A percentile compares a stretch with the other conserved stretches of the same genome.
These are phyloP conservation scores for Persicaria tinctoria DNA, from an alignment of 148 eudicot genomes.

Conservation along the genomic window DNA sequence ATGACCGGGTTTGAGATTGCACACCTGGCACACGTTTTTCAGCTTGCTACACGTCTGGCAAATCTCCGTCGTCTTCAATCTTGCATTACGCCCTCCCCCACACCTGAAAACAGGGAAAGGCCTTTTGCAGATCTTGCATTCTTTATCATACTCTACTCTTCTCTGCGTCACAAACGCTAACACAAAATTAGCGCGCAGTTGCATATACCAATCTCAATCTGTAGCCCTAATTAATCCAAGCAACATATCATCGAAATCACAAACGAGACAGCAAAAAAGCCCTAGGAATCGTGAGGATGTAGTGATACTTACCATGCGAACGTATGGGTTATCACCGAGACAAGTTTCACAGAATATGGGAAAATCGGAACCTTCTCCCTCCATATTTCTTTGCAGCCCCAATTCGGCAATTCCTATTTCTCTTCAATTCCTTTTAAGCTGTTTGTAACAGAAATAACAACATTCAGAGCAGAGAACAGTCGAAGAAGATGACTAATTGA, in stretches of 20 bases:
- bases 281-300: too few species aligned
- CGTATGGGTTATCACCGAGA: slow-evolving; percentile 86
- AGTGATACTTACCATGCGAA: slow-evolving; percentile 55
- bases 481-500: too few species aligned
- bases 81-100: slow-evolving; percentile 98
- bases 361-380: slow-evolving; percentile 87
- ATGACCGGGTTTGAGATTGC: slow-evolving; percentile 92
- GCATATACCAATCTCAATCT: too few species aligned
- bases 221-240: too few species aligned
- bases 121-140: slow-evolving; percentile 84
- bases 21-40: slow-evolving; percentile 95
- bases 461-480: too few species aligned
- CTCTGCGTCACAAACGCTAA: slow-evolving; percentile 34
- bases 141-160: slow-evolving; percentile 70
- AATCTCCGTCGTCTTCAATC: slow-evolving; percentile 79
- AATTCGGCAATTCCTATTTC: too few species aligned
- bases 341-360: slow-evolving; percentile 93
- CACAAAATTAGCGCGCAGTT: too few species aligned
- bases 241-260: too few species aligned
- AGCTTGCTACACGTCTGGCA: slow-evolving; percentile 92
- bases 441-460: too few species aligned
- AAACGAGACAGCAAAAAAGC: too few species aligned
- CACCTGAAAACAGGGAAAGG: slow-evolving; percentile 96
- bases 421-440: too few species aligned
- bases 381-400: slow-evolving; percentile 35